A percentile compares a stretch with the other conserved stretches of the same genome.
phyloP scores from a whole-genome alignment of 441 rosid species.

The Pelargonium australe region DNA sequence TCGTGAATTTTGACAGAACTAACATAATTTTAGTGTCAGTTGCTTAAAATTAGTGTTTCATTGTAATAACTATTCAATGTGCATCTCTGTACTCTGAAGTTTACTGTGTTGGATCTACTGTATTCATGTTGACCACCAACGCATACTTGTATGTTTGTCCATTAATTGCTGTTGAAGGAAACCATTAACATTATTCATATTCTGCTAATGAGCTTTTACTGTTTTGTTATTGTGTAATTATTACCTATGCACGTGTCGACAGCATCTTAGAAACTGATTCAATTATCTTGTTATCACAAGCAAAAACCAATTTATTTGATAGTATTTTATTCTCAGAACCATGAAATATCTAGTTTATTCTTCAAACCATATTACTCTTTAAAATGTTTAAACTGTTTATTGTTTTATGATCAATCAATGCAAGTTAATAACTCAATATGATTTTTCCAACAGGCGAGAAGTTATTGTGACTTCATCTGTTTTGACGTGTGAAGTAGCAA shows the following conservation, averaged over 20 bases:
- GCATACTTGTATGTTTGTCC: not conserved
- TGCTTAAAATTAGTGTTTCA: not conserved
- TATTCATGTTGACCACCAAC: not conserved
- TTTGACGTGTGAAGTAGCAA: slow-evolving; percentile 77
- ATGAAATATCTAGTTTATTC: not conserved
- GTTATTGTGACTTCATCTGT: slow-evolving; percentile 91
- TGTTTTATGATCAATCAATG: not conserved
- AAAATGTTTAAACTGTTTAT: not conserved
- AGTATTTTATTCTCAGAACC: not conserved
- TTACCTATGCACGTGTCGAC: not conserved
- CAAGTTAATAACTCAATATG: slow-evolving; percentile 2
- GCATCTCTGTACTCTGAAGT: not conserved
- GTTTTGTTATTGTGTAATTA: not conserved
- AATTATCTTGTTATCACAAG: not conserved
- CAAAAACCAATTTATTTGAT: not conserved
- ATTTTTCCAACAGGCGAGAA: slow-evolving; percentile 45
- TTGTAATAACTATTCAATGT: not conserved
- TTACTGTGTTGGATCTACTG: not conserved
- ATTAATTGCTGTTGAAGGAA: not conserved
- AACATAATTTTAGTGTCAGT: not conserved
- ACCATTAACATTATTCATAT: not conserved
- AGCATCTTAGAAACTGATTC: not conserved
- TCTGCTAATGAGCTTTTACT: not conserved
- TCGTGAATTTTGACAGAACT: not conserved
- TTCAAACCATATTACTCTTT: not conserved